phyloP scores from a whole-genome alignment of 2,329 filamentous ascomycete genomes.

The Aspergillus glaucus region DNA sequence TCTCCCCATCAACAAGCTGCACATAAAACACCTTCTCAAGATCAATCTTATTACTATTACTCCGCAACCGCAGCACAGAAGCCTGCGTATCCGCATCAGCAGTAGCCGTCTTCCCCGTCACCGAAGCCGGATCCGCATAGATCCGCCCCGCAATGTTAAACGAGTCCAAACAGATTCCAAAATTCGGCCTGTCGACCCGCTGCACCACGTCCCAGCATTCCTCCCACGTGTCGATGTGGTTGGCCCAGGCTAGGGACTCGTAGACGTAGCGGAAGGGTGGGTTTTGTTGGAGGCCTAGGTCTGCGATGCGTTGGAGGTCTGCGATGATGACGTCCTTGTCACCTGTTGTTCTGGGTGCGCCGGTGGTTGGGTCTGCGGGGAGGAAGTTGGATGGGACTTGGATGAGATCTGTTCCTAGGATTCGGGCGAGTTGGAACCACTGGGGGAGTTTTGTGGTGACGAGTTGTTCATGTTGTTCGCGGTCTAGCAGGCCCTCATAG shows the following conservation, averaged over 20 bases:
- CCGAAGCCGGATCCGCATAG: slow-evolving; percentile 60
- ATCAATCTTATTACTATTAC: slow-evolving; percentile 16
- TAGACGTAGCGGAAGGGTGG: slow-evolving; percentile 64
- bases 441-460: slow-evolving; percentile 56
- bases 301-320: slow-evolving; percentile 60
- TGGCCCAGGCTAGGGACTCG: slow-evolving; percentile 68
- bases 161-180: slow-evolving; percentile 70
- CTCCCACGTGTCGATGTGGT: slow-evolving; percentile 65
- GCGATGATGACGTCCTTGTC: slow-evolving; percentile 52
- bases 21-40: slow-evolving; percentile 70
- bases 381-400: slow-evolving; percentile 69
- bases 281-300: slow-evolving; percentile 54
- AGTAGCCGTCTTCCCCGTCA: slow-evolving; percentile 46
- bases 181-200: slow-evolving; percentile 61
- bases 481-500: slow-evolving; percentile 67
- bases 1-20: slow-evolving; percentile 69
- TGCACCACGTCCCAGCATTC: slow-evolving; percentile 62
- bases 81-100: slow-evolving; percentile 51
- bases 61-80: slow-evolving; percentile 51
- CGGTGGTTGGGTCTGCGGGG: slow-evolving; percentile 21
- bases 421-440: slow-evolving; percentile 63
- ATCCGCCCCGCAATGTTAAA: slow-evolving; percentile 70
- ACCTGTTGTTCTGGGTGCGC: slow-evolving; percentile 39
- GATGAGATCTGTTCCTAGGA: slow-evolving; percentile 64
- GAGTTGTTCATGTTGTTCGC: slow-evolving; percentile 50